These are phyloP conservation scores for Kazachstania africana DNA, from an alignment of 805 yeast genomes.

Conservation along the genomic window DNA sequence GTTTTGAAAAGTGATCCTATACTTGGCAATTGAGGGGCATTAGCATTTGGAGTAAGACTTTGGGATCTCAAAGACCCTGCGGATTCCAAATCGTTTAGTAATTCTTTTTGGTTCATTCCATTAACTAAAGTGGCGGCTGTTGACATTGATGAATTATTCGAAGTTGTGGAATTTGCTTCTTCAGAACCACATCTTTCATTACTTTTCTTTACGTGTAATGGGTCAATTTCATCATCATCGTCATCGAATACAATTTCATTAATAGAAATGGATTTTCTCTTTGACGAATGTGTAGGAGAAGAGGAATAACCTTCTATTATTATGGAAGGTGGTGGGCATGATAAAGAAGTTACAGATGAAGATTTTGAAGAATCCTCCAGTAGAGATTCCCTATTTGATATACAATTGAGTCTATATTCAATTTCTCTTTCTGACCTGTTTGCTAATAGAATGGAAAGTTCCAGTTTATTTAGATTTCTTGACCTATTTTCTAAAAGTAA, in stretches of 20 bases:
- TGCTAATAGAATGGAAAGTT: conserved; percentile 61
- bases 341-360: neutral
- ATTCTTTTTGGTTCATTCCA: too few relatives aligned
- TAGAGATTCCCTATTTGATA: conserved; percentile 1
- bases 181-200: too few relatives aligned
- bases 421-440: conserved; percentile 68
- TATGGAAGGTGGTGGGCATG: too few relatives aligned
- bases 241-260: neutral
- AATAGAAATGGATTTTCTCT: too few relatives aligned
- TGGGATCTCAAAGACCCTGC: neutral
- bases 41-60: neutral
- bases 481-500: conserved; percentile 41
- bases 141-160: conserved; percentile 2
- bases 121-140: conserved; percentile 3
- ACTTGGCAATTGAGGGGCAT: conserved; percentile 16
- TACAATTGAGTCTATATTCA: conserved; percentile 43
- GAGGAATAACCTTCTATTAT: neutral
- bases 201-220: too few relatives aligned
- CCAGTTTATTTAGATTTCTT: conserved; percentile 56
- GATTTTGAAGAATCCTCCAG: conserved; percentile 1
- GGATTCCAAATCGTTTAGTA: too few relatives aligned
- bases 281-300: conserved; percentile 14
- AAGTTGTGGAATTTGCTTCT: too few relatives aligned
- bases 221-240: conserved; percentile 8
- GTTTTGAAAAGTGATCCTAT: conserved; percentile 18